Evolutionary conservation across 2,329 filamentous ascomycete species (phyloP), one percentile per base, ranked within the genome.

Genomic region (Stemphylium lycopersici): DNA sequence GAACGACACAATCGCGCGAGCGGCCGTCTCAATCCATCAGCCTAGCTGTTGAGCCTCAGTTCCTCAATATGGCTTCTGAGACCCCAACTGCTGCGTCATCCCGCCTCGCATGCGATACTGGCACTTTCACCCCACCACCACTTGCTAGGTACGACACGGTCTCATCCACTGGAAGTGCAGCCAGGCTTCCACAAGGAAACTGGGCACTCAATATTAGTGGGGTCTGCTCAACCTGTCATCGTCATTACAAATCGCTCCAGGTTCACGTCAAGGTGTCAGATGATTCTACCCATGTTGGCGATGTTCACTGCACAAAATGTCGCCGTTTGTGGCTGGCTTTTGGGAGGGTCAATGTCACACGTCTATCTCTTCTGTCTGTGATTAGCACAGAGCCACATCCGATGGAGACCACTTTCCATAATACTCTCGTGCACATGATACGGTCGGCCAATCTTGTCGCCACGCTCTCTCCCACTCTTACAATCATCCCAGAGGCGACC

Each of bases 151-250:
- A 47, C 3, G 52, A 66, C 38, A 63, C 63, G 3, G 26, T 48
- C 12, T 70, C 65, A 5, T 62, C 67, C 22, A 50, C 55, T 2
- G 58, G 48, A 16, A 71, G 63, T 42, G 59, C 49, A 4, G 52
- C 33, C 13, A 54, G 59, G 8, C 41, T 64, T 3, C 63, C 65
- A 10, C 39, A 48, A 10, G 69, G 67, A 3, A 52, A 53, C 33
- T 71, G 65, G 61, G 58, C 24, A 6, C 16, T 71, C 13, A 52
- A 57, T 1, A 54, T 71, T 26, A 62, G 66, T 40, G 68, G 65
- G 7, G 70, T 66, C 38, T 73, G 69, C 41, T 56, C 70, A 4
- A 58, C 56, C 29, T 72, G 69, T 33, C 61, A 66, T 44, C 69
- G 71, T 46, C 51, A 66, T 43, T 66, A 73, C 52, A 64, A 47